A percentile compares a stretch with the other conserved stretches of the same genome.
These are phyloP conservation scores for Xylaria sp. DNA, from an alignment of 2,329 filamentous ascomycete species.

Conservation along the genomic window DNA sequence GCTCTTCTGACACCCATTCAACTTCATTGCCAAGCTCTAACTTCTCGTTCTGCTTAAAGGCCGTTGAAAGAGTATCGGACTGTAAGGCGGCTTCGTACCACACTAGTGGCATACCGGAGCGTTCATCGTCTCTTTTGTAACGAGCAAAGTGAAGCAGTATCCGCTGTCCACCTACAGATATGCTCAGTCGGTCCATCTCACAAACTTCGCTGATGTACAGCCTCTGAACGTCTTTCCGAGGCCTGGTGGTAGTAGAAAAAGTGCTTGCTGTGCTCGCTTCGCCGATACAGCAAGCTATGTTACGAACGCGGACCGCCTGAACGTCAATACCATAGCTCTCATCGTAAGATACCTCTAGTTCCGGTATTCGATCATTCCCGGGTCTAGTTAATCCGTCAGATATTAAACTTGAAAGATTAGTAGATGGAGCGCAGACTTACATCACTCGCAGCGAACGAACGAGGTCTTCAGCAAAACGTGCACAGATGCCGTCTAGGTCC, in stretches of 20 bases:
- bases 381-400: conserved; percentile 24
- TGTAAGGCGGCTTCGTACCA: conserved; percentile 40
- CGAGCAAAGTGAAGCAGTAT: conserved; percentile 17
- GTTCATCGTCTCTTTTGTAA: background rate
- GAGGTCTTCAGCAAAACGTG: conserved; percentile 35
- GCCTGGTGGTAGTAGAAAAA: background rate
- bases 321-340: conserved; percentile 30
- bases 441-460: conserved; percentile 32
- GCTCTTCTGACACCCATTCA: conserved; percentile 32
- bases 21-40: conserved; percentile 37
- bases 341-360: conserved; percentile 33
- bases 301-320: conserved; percentile 32
- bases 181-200: conserved; percentile 30
- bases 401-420: background rate
- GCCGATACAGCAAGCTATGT: conserved; percentile 32
- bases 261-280: background rate
- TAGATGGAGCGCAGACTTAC: conserved; percentile 30
- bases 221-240: conserved; percentile 8
- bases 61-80: conserved; percentile 29
- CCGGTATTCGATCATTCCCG: conserved; percentile 25
- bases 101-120: conserved; percentile 17
- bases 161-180: background rate
- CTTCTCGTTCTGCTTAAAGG: conserved; percentile 35
- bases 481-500: conserved; percentile 29
- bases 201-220: conserved; percentile 39